Conservation (phyloP, 164 flowering plant genomes). For the Aristolochia fimbriata region DNA sequence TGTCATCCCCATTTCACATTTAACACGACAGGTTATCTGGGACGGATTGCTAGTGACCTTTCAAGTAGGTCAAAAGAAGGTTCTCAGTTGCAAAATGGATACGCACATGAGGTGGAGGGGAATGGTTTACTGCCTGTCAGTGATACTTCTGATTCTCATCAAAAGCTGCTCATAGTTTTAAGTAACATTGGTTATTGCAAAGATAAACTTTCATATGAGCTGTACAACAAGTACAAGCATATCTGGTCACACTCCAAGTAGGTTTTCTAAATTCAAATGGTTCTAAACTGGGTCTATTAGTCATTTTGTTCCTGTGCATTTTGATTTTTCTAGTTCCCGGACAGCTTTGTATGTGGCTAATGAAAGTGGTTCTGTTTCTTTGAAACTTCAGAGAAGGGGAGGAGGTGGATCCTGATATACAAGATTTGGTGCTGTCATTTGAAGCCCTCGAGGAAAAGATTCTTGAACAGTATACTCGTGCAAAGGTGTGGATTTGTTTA, state of each 20-base stretch:
- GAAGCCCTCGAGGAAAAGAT: conserved; percentile 95
- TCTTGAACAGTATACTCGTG: conserved; percentile 81
- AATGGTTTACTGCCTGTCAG: conserved; percentile 52
- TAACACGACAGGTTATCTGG: conserved; percentile 55
- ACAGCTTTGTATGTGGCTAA: background rate
- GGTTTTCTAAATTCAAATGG: background rate
- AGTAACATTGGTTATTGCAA: conserved; percentile 97
- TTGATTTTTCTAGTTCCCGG: background rate
- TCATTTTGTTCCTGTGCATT: background rate
- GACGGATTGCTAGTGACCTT: conserved; percentile 63
- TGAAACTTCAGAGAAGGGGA: conserved; percentile 45
- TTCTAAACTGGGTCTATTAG: background rate
- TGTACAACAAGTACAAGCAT: conserved; percentile 72
- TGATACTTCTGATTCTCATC: conserved; percentile 54
- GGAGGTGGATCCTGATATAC: conserved; percentile 63
- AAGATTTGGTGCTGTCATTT: conserved; percentile 64
- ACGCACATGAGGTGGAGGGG: conserved; percentile 31
- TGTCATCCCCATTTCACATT: conserved; percentile 7
- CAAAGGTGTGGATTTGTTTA: conserved; percentile 47
- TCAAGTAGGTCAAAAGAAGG: conserved; percentile 40
- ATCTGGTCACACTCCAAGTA: conserved; percentile 80
- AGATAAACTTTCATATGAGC: conserved; percentile 75
- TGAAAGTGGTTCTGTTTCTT: background rate
- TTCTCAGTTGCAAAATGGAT: conserved; percentile 48
- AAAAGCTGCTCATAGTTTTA: conserved; percentile 63